These are phyloP conservation scores for Tricholoma terreum DNA, from an alignment of 768 basidiomycete species.

Conservation along the genomic window DNA sequence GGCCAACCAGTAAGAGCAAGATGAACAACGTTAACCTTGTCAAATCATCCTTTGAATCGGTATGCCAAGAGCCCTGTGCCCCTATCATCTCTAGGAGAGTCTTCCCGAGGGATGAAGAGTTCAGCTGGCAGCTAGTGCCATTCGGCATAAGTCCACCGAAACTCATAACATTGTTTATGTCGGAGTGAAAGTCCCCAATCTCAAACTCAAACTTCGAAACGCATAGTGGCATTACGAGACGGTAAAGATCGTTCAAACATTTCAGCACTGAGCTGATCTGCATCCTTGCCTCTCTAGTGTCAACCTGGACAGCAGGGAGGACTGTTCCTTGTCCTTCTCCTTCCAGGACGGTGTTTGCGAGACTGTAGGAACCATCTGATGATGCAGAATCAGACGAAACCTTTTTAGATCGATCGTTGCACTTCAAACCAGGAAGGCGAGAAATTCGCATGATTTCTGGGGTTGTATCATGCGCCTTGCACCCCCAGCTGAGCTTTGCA, in stretches of 20 bases:
- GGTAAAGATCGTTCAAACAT: too few species aligned
- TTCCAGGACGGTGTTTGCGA: neutral
- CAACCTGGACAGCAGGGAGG: too few species aligned
- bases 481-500: too few species aligned
- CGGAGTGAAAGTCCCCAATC: neutral
- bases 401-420: neutral
- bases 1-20: neutral
- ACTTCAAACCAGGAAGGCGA: neutral
- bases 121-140: constrained; percentile 3
- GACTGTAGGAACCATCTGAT: too few species aligned
- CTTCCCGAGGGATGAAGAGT: neutral
- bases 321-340: neutral
- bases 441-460: neutral
- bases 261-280: neutral
- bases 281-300: neutral
- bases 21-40: neutral
- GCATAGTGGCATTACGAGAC: neutral
- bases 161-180: too few species aligned
- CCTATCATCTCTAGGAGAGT: neutral
- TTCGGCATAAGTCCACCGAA: too few species aligned
- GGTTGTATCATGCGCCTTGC: neutral
- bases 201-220: neutral
- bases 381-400: neutral
- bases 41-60: too few species aligned
- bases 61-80: too few species aligned